Percentiles rank a stretch among this genome's conserved stretches.
These are phyloP conservation scores for Chlorella sorokiniana DNA, from an alignment of 139 green algal species.

Conservation along the genomic window DNA sequence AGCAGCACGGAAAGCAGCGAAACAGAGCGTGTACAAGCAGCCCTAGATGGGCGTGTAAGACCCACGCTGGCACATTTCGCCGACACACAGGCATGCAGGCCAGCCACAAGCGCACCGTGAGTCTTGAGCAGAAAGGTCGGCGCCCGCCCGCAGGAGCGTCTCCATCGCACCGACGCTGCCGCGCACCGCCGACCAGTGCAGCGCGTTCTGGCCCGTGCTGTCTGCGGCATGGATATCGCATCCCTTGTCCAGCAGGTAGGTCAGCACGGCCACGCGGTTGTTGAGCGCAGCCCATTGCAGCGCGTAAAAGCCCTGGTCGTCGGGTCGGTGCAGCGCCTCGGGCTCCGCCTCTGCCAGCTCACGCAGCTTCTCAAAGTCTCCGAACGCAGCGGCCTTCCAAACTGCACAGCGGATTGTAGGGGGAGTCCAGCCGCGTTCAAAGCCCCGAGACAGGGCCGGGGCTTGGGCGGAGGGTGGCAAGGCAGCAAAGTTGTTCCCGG, in stretches of 20 bases:
- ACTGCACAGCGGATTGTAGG: constrained; percentile 18
- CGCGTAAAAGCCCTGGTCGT: constrained; percentile 70
- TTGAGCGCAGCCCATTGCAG: constrained; percentile 96
- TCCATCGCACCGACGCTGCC: constrained; percentile 79
- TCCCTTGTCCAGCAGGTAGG: constrained; percentile 72
- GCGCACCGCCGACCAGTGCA: constrained; percentile 88
- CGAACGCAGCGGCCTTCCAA: constrained; percentile 82
- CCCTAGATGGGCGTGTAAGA: too few species aligned
- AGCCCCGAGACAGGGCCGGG: too few species aligned
- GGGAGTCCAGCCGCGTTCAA: too few species aligned
- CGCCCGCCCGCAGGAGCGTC: constrained; percentile 67
- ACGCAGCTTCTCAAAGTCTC: constrained; percentile 78
- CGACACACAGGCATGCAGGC: constrained; percentile 20
- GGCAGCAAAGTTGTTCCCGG: background rate
- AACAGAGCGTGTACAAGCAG: too few species aligned
- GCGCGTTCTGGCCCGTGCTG: constrained; percentile 79
- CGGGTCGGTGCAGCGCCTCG: constrained; percentile 52
- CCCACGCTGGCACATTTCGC: background rate
- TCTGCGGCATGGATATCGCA: constrained; percentile 72
- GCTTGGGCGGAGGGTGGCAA: background rate
- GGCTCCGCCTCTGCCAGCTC: constrained; percentile 61
- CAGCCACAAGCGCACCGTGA: background rate
- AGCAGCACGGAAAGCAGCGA: background rate
- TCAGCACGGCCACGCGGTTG: constrained; percentile 78
- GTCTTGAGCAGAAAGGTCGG: constrained; percentile 48